phyloP scores from a whole-genome alignment of 83 land plant species.

The Diphasiastrum complanatum region DNA sequence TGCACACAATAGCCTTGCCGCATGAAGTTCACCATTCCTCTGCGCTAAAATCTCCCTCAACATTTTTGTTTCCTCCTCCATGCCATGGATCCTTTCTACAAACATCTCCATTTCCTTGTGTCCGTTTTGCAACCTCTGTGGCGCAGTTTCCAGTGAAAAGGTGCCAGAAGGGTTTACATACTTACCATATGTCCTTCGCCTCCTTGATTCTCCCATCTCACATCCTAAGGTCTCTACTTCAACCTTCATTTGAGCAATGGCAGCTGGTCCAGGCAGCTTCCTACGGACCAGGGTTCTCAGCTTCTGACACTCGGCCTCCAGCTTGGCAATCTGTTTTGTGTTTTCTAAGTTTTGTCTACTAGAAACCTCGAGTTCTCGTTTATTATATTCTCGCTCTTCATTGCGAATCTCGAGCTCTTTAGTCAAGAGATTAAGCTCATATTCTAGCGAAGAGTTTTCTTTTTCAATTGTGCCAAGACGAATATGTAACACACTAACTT shows the following conservation, averaged over 20 bases:
- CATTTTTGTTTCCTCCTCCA: constrained; percentile 28
- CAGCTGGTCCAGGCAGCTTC: constrained; percentile 74
- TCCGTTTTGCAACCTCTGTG: too few relatives aligned
- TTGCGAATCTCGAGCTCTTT: constrained; percentile 61
- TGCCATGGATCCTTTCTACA: constrained; percentile 30
- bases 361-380: constrained; percentile 54
- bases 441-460: constrained; percentile 50
- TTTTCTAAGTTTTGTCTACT: constrained; percentile 53
- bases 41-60: constrained; percentile 36
- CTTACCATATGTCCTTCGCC: constrained; percentile 28
- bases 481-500: constrained; percentile 42
- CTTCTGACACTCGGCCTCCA: constrained; percentile 71
- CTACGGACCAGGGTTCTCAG: constrained; percentile 58
- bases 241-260: constrained; percentile 65
- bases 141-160: constrained; percentile 4
- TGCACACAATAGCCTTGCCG: constrained; percentile 31
- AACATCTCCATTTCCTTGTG: constrained; percentile 52
- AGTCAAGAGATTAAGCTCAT: constrained; percentile 47
- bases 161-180: constrained; percentile 5
- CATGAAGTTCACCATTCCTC: constrained; percentile 43
- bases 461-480: constrained; percentile 44
- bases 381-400: constrained; percentile 47
- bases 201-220: constrained; percentile 34
- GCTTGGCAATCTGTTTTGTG: constrained; percentile 50
- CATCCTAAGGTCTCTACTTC: constrained; percentile 59